phyloP scores from a whole-genome alignment of 352 stramenopile genomes.

The Sclerospora graminicola region DNA sequence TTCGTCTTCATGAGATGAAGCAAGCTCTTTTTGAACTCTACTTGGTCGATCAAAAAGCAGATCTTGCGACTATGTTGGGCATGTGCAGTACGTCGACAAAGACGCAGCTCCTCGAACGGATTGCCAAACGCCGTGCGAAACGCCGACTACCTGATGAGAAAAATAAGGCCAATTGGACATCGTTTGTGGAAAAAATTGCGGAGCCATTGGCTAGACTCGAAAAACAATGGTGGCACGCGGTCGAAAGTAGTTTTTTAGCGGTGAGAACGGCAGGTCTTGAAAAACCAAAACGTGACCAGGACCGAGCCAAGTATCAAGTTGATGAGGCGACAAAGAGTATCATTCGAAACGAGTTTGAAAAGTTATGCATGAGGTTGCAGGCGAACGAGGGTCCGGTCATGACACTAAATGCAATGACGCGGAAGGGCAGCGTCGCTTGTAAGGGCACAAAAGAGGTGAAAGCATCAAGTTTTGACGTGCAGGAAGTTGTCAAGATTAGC shows the following conservation, averaged over 20 bases:
- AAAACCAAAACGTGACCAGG: constrained; percentile 2
- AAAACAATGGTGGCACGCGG: constrained; percentile 1
- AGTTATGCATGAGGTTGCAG: background rate
- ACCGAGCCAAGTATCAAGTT: background rate
- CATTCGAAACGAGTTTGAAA: background rate
- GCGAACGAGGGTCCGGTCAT: background rate
- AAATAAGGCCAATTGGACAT: background rate
- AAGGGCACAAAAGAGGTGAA: constrained; percentile 1
- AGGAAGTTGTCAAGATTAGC: constrained; percentile 16
- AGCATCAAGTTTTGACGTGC: constrained; percentile 1
- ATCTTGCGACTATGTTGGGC: constrained; percentile 3
- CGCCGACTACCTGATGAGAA: background rate
- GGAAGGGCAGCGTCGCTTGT: constrained; percentile 1
- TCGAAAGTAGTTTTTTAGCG: constrained; percentile 11
- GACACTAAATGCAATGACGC: background rate
- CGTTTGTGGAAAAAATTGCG: background rate
- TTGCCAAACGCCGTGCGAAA: background rate
- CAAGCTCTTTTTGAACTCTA: constrained; percentile 5
- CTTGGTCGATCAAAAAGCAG: background rate
- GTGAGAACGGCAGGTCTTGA: background rate
- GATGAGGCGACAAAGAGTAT: background rate
- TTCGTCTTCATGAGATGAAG: constrained; percentile 5
- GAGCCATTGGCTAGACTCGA: background rate
- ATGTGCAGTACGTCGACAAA: constrained; percentile 9
- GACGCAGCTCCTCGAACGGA: background rate